Base-by-base conservation (phyloP, 495 filamentous ascomycete species). In the Lophiotrema nucula region DNA sequence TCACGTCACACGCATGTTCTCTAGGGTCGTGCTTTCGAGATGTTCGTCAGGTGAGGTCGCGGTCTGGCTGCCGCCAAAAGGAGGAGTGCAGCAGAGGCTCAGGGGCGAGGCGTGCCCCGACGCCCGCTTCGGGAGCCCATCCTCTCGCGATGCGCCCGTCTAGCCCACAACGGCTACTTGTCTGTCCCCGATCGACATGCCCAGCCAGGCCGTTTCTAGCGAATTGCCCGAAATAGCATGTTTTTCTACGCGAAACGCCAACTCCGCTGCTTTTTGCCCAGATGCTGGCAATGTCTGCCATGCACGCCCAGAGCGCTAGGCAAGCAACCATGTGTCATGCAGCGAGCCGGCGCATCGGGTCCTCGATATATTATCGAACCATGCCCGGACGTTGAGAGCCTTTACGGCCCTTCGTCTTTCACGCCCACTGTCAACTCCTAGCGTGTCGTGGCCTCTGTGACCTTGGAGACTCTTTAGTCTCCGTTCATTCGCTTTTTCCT, bases 401-500 rank as follows among this genome's bases (percentile, higher is more conserved):
- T 28, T 24, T 27, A 56, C 43, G 53, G 18, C 19, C 33, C 18
- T 35, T 33, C 43, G 41, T 33, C 43, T 56, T 24, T 38, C 53
- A 15, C 28, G 22, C 42, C 42, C n/a, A 15, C 10, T 15, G 26
- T 47, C 21, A 22, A 56, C 2, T 19, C 37, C 4, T 12, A 19
- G 38, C 27, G 25, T 25, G 42, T 41, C 2, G 22, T n/a, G 26
- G 27, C 28, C 21, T 27, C 28, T 47, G 31, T 35, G 8, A 8
- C 8, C 15, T 8, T 35, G 31, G 31, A 35, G 15, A 35, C 31
- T 16, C 48, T 49, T 31, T 48, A 28, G 41, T 49, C 50, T 56
- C 56, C 41, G 49, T 65, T 56, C 62, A 60, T 56, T 65, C 62
- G 62, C 62, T 65, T 58, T 47, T 28, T 42, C 22, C 22, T 39